A percentile compares a stretch with the other conserved stretches of the same genome.
Conservation (phyloP, 108 stramenopile species). For the Aurantiochytrium sp. region DNA sequence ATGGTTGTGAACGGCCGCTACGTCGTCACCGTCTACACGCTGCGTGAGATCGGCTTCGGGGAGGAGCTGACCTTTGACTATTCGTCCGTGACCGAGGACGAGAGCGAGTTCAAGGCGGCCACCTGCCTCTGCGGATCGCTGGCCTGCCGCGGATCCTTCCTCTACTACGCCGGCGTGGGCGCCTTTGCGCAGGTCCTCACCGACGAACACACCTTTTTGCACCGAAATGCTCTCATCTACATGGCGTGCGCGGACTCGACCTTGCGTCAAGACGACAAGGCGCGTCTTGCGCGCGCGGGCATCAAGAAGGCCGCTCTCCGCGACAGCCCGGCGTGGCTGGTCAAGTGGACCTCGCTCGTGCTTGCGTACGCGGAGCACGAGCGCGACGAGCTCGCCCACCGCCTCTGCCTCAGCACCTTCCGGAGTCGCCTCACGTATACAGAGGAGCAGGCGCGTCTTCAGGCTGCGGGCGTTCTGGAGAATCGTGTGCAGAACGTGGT, state of each 20-base stretch:
- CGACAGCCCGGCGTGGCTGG: slow-evolving; percentile 29
- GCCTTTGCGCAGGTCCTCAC: slow-evolving; percentile 37
- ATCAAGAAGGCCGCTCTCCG: slow-evolving; percentile 33
- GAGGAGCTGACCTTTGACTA: slow-evolving; percentile 42
- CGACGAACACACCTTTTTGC: slow-evolving; percentile 7
- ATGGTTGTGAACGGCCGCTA: slow-evolving; percentile 32
- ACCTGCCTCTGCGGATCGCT: slow-evolving; percentile 36
- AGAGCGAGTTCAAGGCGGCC: slow-evolving; percentile 37
- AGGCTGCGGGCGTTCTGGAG: not conserved
- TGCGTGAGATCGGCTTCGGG: slow-evolving; percentile 34
- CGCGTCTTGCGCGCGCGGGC: not conserved
- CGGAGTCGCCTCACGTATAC: not conserved
- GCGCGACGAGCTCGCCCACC: slow-evolving; percentile 6
- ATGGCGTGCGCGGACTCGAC: not conserved
- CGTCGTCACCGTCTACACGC: slow-evolving; percentile 29
- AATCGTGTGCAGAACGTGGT: not conserved
- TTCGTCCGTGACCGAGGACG: slow-evolving; percentile 34
- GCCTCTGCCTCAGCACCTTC: not conserved
- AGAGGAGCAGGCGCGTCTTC: not conserved
- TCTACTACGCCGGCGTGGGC: slow-evolving; percentile 31
- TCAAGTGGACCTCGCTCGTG: slow-evolving; percentile 33
- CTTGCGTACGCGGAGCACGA: slow-evolving; percentile 3
- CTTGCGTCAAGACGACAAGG: not conserved
- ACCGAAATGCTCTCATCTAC: slow-evolving; percentile 17
- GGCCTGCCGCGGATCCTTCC: slow-evolving; percentile 38